phyloP scores from a whole-genome alignment of 441 rosid species.

The Euphorbia schlechtendalii region DNA sequence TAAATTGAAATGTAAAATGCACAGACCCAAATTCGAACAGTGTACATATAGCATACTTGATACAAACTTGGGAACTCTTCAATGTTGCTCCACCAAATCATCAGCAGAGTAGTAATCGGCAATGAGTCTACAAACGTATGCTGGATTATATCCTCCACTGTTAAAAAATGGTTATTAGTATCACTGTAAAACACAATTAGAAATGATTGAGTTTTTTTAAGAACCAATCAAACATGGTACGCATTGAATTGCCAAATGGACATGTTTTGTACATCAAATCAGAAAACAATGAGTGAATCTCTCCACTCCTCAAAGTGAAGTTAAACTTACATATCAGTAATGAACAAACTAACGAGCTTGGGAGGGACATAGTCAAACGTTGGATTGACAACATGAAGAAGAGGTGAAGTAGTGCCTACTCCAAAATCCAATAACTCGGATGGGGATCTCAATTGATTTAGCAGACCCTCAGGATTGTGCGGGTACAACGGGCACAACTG shows the following conservation, averaged over 20 bases:
- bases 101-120: slow-evolving; percentile 96
- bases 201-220: neutral
- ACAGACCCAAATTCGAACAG: neutral
- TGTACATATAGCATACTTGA: slow-evolving; percentile 14
- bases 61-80: slow-evolving; percentile 1
- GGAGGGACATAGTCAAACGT: slow-evolving; percentile 95
- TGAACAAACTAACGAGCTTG: slow-evolving; percentile 89
- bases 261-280: too few relatives aligned
- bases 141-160: slow-evolving; percentile 98
- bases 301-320: slow-evolving; percentile 10
- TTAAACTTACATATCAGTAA: slow-evolving; percentile 87
- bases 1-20: neutral
- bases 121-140: slow-evolving; percentile 90
- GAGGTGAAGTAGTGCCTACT: slow-evolving; percentile 55
- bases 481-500: slow-evolving; percentile 97
- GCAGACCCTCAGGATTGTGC: slow-evolving; percentile 87
- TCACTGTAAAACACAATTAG: neutral
- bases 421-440: slow-evolving; percentile 85
- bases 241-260: too few relatives aligned
- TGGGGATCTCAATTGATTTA: slow-evolving; percentile 94
- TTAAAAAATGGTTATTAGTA: slow-evolving; percentile 4
- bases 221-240: neutral
- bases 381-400: slow-evolving; percentile 90
- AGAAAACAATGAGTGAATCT: neutral
- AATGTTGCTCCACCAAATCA: slow-evolving; percentile 69